These are phyloP conservation scores for Hericium rajendrae DNA, from an alignment of 768 basidiomycete genomes.

Conservation along the genomic window DNA sequence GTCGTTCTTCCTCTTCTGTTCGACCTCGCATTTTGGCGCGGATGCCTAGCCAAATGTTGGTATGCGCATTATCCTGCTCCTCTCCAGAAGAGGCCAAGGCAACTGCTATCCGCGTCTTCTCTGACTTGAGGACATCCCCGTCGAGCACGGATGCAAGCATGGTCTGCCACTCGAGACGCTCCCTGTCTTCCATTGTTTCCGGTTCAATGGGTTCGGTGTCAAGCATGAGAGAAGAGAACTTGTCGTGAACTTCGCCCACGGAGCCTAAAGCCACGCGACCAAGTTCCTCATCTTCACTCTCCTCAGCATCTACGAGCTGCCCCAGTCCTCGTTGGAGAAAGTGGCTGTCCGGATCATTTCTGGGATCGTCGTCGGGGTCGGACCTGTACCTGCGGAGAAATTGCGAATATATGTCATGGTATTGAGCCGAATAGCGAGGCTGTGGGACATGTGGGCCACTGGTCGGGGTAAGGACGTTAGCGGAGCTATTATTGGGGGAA, in stretches of 20 bases:
- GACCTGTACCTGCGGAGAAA: slow-evolving; percentile 72
- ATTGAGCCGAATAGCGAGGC: slow-evolving; percentile 23
- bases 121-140: slow-evolving; percentile 90
- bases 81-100: slow-evolving; percentile 62
- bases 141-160: slow-evolving; percentile 89
- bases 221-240: slow-evolving; percentile 39
- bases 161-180: slow-evolving; percentile 90
- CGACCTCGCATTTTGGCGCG: slow-evolving; percentile 78
- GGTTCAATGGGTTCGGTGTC: slow-evolving; percentile 60
- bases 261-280: slow-evolving; percentile 32
- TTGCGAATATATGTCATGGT: slow-evolving; percentile 66
- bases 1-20: slow-evolving; percentile 74
- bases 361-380: slow-evolving; percentile 56
- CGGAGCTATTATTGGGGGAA: slow-evolving; percentile 16
- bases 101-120: slow-evolving; percentile 86
- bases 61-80: slow-evolving; percentile 55
- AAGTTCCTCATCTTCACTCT: slow-evolving; percentile 69
- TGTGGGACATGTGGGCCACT: slow-evolving; percentile 20
- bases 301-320: slow-evolving; percentile 56
- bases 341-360: slow-evolving; percentile 76
- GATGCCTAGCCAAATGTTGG: slow-evolving; percentile 82
- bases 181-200: slow-evolving; percentile 63
- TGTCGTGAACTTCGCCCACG: slow-evolving; percentile 39
- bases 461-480: slow-evolving; percentile 20
- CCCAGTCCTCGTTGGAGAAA: slow-evolving; percentile 69